Conservation (phyloP, 2,329 filamentous ascomycete species). For the Endoconidiophora polonica region DNA sequence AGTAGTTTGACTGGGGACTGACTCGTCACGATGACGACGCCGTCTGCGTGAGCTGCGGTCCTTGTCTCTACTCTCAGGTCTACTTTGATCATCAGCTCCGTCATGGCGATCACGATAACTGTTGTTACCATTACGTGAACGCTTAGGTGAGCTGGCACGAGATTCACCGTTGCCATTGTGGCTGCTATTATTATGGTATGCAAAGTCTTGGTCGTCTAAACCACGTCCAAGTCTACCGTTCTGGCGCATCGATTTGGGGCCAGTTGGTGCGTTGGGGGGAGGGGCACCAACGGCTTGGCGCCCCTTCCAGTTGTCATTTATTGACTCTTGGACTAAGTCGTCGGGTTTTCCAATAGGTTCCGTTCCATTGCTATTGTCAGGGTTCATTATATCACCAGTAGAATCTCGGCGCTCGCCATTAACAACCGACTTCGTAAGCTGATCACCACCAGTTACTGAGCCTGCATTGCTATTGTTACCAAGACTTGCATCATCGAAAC, state of each 20-base stretch:
- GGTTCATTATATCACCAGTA: neutral
- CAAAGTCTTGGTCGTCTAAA: conserved; percentile 23
- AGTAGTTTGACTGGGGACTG: conserved; percentile 16
- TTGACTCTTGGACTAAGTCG: conserved; percentile 1
- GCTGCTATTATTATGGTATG: conserved; percentile 8
- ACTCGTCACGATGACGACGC: conserved; percentile 19
- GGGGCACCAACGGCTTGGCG: conserved; percentile 15
- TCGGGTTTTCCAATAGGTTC: conserved; percentile 1
- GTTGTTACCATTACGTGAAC: conserved; percentile 17
- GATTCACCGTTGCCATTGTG: conserved; percentile 17
- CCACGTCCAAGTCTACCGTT: conserved; percentile 41
- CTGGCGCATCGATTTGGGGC: conserved; percentile 87
- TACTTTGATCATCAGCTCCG: conserved; percentile 2
- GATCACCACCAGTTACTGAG: conserved; percentile 8
- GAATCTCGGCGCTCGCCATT: conserved; percentile 5
- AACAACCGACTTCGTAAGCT: conserved; percentile 13
- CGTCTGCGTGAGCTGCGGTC: conserved; percentile 12
- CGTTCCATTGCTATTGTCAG: neutral
- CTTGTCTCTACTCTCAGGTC: conserved; percentile 14
- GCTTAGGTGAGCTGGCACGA: conserved; percentile 31
- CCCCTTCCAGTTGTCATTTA: conserved; percentile 3
- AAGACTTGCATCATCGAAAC: neutral
- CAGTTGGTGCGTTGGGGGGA: conserved; percentile 65
- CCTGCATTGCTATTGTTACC: conserved; percentile 7
- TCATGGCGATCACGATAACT: conserved; percentile 8